Percentiles rank a stretch among this genome's conserved stretches.
These are phyloP conservation scores for Albatrellus ellisii DNA, from an alignment of 768 basidiomycete species.

Conservation along the genomic window DNA sequence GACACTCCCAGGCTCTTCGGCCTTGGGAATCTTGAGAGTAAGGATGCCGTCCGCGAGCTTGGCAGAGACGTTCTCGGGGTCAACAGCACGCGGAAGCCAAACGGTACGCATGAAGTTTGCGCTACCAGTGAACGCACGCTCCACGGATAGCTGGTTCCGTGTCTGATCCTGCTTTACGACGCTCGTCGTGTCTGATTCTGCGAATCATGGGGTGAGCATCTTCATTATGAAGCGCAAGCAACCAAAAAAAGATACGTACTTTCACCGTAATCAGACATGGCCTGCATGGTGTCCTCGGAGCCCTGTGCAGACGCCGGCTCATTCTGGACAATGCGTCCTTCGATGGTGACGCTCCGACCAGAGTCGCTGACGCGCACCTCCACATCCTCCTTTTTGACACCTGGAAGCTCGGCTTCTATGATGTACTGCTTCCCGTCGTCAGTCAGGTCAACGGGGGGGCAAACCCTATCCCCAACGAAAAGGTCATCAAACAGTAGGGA, in stretches of 20 bases:
- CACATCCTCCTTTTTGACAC: slow-evolving; percentile 65
- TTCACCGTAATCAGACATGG: slow-evolving; percentile 1
- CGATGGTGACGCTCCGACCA: slow-evolving; percentile 59
- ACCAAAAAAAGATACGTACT: neutral
- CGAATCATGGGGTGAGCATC: neutral
- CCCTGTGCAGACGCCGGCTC: neutral
- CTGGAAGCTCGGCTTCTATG: slow-evolving; percentile 68
- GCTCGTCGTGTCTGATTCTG: slow-evolving; percentile 11
- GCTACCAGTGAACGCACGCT: slow-evolving; percentile 45
- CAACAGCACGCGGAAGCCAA: slow-evolving; percentile 54
- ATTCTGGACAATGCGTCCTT: slow-evolving; percentile 35
- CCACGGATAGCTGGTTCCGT: slow-evolving; percentile 33
- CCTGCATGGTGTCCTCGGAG: neutral
- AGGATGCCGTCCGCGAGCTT: slow-evolving; percentile 61
- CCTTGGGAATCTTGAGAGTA: slow-evolving; percentile 45
- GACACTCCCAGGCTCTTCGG: slow-evolving; percentile 42
- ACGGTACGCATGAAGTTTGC: slow-evolving; percentile 55
- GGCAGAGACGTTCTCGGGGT: slow-evolving; percentile 43
- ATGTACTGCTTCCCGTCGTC: slow-evolving; percentile 55
- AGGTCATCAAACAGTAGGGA: slow-evolving; percentile 38
- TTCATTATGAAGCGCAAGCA: neutral
- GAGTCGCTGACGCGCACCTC: slow-evolving; percentile 58
- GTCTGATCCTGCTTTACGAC: slow-evolving; percentile 7
- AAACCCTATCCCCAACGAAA: slow-evolving; percentile 26
- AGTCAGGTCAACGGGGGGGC: slow-evolving; percentile 53